A percentile compares a stretch with the other conserved stretches of the same genome.
Conservation (phyloP, 306 rosid species). For the Begonia peltatifolia region DNA sequence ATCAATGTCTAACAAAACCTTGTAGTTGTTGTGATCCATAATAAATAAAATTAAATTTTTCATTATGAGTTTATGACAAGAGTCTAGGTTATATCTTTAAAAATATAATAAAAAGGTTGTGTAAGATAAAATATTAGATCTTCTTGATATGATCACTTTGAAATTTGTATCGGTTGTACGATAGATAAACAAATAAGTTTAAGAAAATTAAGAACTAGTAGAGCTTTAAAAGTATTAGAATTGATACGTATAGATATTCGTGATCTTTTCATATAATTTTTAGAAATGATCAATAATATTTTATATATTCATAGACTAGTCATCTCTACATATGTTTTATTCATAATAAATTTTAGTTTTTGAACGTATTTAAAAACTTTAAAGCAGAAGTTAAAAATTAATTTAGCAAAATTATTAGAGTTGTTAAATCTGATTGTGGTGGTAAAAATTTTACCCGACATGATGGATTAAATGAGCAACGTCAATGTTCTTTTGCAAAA, state of each 20-base stretch:
- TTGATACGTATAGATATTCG: background rate
- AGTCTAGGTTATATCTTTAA: too few species aligned
- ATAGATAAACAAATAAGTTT: background rate
- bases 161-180: background rate
- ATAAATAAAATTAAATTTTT: too few species aligned
- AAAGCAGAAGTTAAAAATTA: too few species aligned
- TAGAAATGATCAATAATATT: background rate
- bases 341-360: background rate
- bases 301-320: background rate
- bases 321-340: background rate
- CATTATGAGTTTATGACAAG: too few species aligned
- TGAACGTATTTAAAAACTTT: too few species aligned
- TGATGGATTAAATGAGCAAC: background rate
- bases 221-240: too few species aligned
- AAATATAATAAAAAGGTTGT: too few species aligned
- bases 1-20: too few species aligned
- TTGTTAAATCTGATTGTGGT: background rate
- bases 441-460: background rate
- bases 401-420: background rate
- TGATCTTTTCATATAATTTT: background rate
- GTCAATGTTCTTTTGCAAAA: background rate
- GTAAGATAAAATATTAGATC: background rate
- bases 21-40: too few species aligned
- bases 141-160: background rate
- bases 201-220: background rate